Evolutionary conservation across 495 filamentous ascomycete species (phyloP).

Genomic region (Lasiosphaeria miniovina): DNA sequence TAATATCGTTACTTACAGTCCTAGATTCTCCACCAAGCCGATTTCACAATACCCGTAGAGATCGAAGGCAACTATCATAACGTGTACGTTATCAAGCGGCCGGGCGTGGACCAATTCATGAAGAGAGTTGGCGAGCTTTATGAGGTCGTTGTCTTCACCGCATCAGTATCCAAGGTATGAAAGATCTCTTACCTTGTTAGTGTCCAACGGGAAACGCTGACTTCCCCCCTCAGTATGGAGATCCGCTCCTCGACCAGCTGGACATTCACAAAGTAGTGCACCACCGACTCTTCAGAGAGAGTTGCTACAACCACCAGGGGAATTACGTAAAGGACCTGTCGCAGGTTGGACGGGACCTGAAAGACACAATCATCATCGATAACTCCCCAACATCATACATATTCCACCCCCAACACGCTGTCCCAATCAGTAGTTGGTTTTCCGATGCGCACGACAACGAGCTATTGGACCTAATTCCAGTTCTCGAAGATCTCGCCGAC

Average conservation of each 20-base stretch:
- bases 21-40: constrained; percentile 94
- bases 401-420: constrained; percentile 98
- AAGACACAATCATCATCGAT: constrained; percentile 99
- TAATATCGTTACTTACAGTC: constrained; percentile 15
- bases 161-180: constrained; percentile 94
- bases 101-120: constrained; percentile 97
- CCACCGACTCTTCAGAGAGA: constrained; percentile 94
- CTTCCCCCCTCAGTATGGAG: constrained; percentile 71
- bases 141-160: constrained; percentile 98
- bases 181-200: background rate
- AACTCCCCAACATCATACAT: constrained; percentile 99
- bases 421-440: constrained; percentile 99
- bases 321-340: constrained; percentile 99
- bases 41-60: constrained; percentile 98
- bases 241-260: constrained; percentile 92
- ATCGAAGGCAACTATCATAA: constrained; percentile 99
- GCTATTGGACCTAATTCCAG: constrained; percentile 94
- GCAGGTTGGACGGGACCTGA: constrained; percentile 91
- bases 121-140: constrained; percentile 97
- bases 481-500: constrained; percentile 94
- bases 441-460: constrained; percentile 99
- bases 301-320: constrained; percentile 98
- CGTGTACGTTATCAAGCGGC: constrained; percentile 98
- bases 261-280: constrained; percentile 97
- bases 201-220: background rate